Percentiles rank a stretch among this genome's conserved stretches.
phyloP scores from a whole-genome alignment of 2,329 filamentous ascomycete species.

The Curvularia sp. region DNA sequence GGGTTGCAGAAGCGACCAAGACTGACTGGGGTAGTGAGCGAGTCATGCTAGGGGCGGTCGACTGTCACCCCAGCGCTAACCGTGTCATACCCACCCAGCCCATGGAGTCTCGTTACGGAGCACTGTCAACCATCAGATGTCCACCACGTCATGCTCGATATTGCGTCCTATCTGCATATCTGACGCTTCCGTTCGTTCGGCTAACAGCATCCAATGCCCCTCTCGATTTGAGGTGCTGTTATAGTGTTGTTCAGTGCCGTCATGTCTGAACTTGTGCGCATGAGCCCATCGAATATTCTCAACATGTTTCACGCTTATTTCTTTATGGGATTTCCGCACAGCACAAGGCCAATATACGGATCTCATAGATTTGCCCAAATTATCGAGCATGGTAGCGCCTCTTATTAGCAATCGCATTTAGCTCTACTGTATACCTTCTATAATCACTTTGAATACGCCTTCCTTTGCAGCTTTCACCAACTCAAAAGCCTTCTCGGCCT shows the following conservation, averaged over 20 bases:
- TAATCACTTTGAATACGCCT: constrained; percentile 56
- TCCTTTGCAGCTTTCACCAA: constrained; percentile 50
- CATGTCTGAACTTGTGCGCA: background rate
- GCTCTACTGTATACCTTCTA: constrained; percentile 57
- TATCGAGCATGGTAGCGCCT: background rate
- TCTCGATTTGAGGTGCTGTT: background rate
- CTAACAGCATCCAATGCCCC: background rate
- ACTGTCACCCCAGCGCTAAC: constrained; percentile 17
- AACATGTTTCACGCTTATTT: background rate
- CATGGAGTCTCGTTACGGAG: constrained; percentile 2
- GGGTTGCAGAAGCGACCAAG: constrained; percentile 10
- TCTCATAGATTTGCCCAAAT: background rate
- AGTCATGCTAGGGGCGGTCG: constrained; percentile 9
- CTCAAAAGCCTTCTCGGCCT: constrained; percentile 59
- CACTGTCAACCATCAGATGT: constrained; percentile 3
- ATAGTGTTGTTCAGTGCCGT: background rate
- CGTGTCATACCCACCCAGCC: background rate
- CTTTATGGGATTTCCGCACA: background rate
- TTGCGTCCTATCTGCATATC: background rate
- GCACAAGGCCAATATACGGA: background rate
- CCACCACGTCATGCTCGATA: background rate
- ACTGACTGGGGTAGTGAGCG: constrained; percentile 3
- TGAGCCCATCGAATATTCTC: background rate
- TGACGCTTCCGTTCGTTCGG: background rate
- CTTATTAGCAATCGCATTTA: background rate